Percentiles rank a stretch among this genome's conserved stretches.
phyloP scores from a whole-genome alignment of 441 rosid species.

The Melastoma candidum region DNA sequence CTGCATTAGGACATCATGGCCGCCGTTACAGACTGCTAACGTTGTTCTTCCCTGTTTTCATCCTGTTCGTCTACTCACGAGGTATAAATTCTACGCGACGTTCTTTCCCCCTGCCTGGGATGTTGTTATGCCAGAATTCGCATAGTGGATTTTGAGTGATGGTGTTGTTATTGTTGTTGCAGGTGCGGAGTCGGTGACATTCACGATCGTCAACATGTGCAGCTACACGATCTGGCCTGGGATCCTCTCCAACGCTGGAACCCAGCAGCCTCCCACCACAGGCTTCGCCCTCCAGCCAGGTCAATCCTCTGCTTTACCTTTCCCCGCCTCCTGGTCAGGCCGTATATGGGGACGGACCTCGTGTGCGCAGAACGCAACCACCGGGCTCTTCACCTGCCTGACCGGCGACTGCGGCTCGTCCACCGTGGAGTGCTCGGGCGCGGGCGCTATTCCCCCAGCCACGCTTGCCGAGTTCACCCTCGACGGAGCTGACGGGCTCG shows the following conservation, averaged over 20 bases:
- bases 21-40: too few relatives aligned
- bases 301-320: slow-evolving; percentile 33
- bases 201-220: slow-evolving; percentile 15
- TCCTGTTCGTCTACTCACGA: too few relatives aligned
- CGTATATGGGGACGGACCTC: slow-evolving; percentile 88
- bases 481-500: slow-evolving; percentile 43
- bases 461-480: slow-evolving; percentile 68
- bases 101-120: neutral
- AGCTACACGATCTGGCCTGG: slow-evolving; percentile 15
- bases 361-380: slow-evolving; percentile 46
- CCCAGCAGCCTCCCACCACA: slow-evolving; percentile 9
- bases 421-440: slow-evolving; percentile 51
- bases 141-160: too few relatives aligned
- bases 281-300: slow-evolving; percentile 16
- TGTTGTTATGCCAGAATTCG: neutral
- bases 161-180: neutral
- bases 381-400: too few relatives aligned
- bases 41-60: too few relatives aligned
- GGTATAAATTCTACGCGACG: neutral
- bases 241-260: slow-evolving; percentile 15
- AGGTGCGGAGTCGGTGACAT: slow-evolving; percentile 10
- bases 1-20: too few relatives aligned
- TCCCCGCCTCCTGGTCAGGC: slow-evolving; percentile 82
- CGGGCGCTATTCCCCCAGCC: slow-evolving; percentile 74
- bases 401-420: slow-evolving; percentile 57